These are phyloP conservation scores for Grigorovia humatica DNA, from an alignment of 805 yeast species.

Conservation along the genomic window DNA sequence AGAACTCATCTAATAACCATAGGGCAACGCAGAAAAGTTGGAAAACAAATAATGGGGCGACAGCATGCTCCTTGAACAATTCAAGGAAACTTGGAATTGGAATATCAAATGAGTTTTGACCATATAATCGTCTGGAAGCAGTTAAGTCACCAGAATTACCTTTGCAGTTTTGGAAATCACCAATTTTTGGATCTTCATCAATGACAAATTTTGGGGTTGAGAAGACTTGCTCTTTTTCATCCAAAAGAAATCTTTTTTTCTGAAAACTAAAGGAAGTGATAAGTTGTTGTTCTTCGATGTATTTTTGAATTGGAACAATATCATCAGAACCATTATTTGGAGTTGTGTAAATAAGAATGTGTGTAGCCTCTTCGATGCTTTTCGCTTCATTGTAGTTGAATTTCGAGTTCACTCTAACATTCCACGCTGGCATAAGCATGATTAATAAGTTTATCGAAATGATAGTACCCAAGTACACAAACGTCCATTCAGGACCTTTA, in stretches of 20 bases:
- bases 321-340: constrained; percentile 82
- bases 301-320: constrained; percentile 52
- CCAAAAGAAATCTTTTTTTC: constrained; percentile 78
- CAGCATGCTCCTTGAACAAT: constrained; percentile 92
- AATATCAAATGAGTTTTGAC: constrained; percentile 82
- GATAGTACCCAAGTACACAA: constrained; percentile 69
- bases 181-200: constrained; percentile 48
- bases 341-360: constrained; percentile 68
- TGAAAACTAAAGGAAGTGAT: constrained; percentile 77
- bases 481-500: constrained; percentile 92
- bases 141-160: constrained; percentile 50
- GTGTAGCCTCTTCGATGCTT: constrained; percentile 51
- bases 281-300: constrained; percentile 43
- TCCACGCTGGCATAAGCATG: constrained; percentile 93
- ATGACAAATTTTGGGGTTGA: constrained; percentile 69
- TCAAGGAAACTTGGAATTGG: constrained; percentile 89
- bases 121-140: constrained; percentile 51
- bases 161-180: constrained; percentile 41
- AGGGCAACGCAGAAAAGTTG: constrained; percentile 91
- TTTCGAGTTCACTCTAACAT: constrained; percentile 51
- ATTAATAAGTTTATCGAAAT: constrained; percentile 64
- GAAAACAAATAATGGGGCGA: constrained; percentile 95
- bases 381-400: constrained; percentile 57
- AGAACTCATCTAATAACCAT: constrained; percentile 93
- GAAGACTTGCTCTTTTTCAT: constrained; percentile 43